Base-by-base conservation (phyloP, 148 eudicot genomes). In the Camellia lanceoleosa region DNA sequence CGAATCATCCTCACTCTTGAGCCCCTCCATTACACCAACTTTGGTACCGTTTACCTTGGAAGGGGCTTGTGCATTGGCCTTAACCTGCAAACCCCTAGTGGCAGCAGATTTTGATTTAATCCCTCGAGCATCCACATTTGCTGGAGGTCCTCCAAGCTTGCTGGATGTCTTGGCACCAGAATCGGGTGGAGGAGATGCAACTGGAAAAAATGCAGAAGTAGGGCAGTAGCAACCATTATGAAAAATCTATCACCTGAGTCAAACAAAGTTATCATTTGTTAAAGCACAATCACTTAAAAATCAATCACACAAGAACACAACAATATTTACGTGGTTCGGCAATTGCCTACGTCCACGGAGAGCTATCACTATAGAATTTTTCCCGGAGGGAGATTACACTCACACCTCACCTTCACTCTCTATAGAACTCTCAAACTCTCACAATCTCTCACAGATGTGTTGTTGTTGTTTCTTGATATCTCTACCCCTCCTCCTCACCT, bases 1-100 rank as follows among this genome's bases (percentile, higher is more conserved):
- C 43, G 83, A 78, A 43, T 88, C 90, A 73, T 85, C 89, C 23
- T 84, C 89, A 67, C 63, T 87, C 85, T 85, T 92, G 73, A 84
- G 77, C 20, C 88, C 87, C 69, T 91, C 92, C 85, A 81, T 43
- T 3, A 81, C 74, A 41, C 90, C 86, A 38, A 90, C 91, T 62
- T 85, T 81, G 14, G 87, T 86, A 7, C 99, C 99, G 70, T 96
- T 94, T 20, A 94, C 89, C 89, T 92, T 91, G 43, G 91, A 84
- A 64, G 95, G 98, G 11, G 94, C 97, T 78, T 96, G 98, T 38
- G 93, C 99, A 87, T 78, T 92, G 80, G 92, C 85, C 85, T 94
- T 94, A 41, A 90, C 94, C 81, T 90, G 88, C 61, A 94, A 83
- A 56, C 88, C 63, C 59, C 89, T 76, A 52, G 87, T 83, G 61